A percentile compares a stretch with the other conserved stretches of the same genome.
phyloP scores from a whole-genome alignment of 164 flowering plant genomes.

The Echeveria elegans region DNA sequence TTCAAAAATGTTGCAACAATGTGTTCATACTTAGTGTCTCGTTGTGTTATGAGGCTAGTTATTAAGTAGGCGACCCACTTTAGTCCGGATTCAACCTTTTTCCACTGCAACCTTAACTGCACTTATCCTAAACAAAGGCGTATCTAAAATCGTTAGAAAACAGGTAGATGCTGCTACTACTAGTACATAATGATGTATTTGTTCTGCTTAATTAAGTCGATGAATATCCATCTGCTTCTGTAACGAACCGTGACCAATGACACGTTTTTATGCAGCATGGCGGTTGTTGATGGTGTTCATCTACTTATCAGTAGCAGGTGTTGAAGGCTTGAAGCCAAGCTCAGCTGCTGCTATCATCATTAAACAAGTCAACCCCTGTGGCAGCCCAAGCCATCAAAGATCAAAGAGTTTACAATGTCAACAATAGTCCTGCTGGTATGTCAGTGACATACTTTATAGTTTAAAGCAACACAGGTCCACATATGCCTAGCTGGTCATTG shows the following conservation, averaged over 20 bases:
- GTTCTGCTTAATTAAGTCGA: neutral
- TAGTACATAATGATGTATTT: neutral
- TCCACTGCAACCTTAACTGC: neutral
- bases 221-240: slow-evolving; percentile 1
- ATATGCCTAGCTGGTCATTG: neutral
- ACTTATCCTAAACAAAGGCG: neutral
- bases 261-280: neutral
- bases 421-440: neutral
- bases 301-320: slow-evolving; percentile 5
- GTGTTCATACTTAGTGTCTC: neutral
- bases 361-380: neutral
- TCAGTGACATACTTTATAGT: neutral
- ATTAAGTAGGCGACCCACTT: neutral
- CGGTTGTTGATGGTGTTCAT: slow-evolving; percentile 5
- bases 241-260: neutral
- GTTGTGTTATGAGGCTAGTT: neutral
- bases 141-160: neutral
- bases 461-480: neutral
- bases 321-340: neutral
- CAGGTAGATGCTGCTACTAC: neutral
- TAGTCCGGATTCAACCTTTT: neutral
- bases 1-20: slow-evolving; percentile 1
- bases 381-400: neutral
- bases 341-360: neutral
- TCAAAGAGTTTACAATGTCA: neutral